Conservation (phyloP, 1,284 basidiomycete species). For the Malassezia brasiliensis region DNA sequence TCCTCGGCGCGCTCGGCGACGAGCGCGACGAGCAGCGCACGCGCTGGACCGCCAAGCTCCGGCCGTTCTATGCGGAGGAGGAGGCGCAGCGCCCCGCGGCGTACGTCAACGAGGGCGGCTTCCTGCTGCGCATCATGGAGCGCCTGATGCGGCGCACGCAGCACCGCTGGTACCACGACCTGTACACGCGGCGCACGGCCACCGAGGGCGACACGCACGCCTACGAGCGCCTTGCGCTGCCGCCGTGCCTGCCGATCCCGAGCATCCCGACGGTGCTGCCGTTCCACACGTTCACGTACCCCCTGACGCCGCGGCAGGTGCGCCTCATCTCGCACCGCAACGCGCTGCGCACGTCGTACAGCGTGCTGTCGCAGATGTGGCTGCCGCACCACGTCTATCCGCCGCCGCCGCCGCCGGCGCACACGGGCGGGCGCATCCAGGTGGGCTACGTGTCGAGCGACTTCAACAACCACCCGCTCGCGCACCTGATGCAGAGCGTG, state of each 20-base stretch:
- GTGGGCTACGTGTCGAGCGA: slow-evolving; percentile 59
- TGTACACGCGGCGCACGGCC: slow-evolving; percentile 13
- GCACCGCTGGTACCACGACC: slow-evolving; percentile 54
- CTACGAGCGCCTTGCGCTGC: slow-evolving; percentile 49
- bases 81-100: slow-evolving; percentile 8
- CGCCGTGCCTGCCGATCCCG: slow-evolving; percentile 50
- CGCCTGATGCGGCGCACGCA: slow-evolving; percentile 54
- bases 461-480: slow-evolving; percentile 59
- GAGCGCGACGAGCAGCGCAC: slow-evolving; percentile 35
- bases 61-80: slow-evolving; percentile 49
- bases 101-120: slow-evolving; percentile 51
- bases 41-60: slow-evolving; percentile 51
- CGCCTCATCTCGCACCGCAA: slow-evolving; percentile 58
- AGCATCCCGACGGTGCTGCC: slow-evolving; percentile 56
- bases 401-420: slow-evolving; percentile 56
- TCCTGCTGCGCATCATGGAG: slow-evolving; percentile 56
- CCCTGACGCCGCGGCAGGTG: slow-evolving; percentile 53
- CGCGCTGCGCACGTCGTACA: slow-evolving; percentile 56
- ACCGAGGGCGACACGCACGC: not conserved
- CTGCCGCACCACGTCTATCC: slow-evolving; percentile 53
- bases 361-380: slow-evolving; percentile 54
- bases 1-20: slow-evolving; percentile 43
- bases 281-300: slow-evolving; percentile 58
- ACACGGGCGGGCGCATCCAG: slow-evolving; percentile 53
- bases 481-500: slow-evolving; percentile 59